These are phyloP conservation scores for Trametes maxima DNA, from an alignment of 768 basidiomycete species.

Conservation along the genomic window DNA sequence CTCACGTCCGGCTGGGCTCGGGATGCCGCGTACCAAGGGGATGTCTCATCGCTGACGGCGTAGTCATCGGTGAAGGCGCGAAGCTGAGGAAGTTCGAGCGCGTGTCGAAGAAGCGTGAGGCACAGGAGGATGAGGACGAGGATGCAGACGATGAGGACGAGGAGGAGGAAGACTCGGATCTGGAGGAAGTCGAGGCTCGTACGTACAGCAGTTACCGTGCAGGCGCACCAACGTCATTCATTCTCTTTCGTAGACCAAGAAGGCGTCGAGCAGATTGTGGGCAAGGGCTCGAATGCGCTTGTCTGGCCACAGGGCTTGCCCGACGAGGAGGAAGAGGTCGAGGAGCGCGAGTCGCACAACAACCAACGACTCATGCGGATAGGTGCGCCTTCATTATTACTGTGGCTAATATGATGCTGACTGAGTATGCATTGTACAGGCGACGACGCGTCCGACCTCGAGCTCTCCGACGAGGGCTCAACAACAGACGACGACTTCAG, in stretches of 20 bases:
- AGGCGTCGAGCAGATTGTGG: constrained; percentile 47
- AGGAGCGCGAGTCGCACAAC: constrained; percentile 59
- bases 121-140: constrained; percentile 39
- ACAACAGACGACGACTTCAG: constrained; percentile 48
- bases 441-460: constrained; percentile 64
- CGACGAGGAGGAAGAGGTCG: constrained; percentile 65
- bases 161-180: constrained; percentile 49
- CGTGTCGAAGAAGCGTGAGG: constrained; percentile 57
- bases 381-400: constrained; percentile 43
- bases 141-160: constrained; percentile 35
- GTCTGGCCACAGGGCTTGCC: constrained; percentile 75
- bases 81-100: constrained; percentile 68
- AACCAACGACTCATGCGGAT: constrained; percentile 78
- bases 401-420: not conserved
- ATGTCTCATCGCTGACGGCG: constrained; percentile 80
- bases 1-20: constrained; percentile 71
- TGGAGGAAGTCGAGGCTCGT: constrained; percentile 72
- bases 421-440: constrained; percentile 41
- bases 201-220: constrained; percentile 29
- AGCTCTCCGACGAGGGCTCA: constrained; percentile 60
- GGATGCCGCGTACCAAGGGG: constrained; percentile 70
- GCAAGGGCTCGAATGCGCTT: constrained; percentile 73
- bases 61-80: constrained; percentile 75
- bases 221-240: not conserved
- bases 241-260: constrained; percentile 48